Evolutionary conservation across 2,329 filamentous ascomycete species (phyloP).

Genomic region (Xylariaceae sp.): DNA sequence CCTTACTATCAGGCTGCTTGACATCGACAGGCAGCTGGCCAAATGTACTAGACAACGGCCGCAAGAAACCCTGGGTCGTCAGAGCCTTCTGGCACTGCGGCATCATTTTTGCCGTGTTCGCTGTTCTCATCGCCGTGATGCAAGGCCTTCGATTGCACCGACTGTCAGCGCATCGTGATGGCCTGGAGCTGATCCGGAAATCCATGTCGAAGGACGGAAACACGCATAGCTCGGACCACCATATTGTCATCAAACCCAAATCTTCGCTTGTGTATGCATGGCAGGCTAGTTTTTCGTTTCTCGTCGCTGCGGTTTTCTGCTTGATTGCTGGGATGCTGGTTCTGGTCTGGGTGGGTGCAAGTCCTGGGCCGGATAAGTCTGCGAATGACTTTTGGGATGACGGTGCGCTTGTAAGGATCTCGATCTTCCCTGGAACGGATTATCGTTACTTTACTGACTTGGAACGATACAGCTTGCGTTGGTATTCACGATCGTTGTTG

Average conservation of each 20-base stretch:
- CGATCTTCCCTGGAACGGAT: not conserved
- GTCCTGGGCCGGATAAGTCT: conserved; percentile 15
- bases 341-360: conserved; percentile 20
- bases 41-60: conserved; percentile 34
- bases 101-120: conserved; percentile 46
- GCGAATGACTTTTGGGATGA: conserved; percentile 14
- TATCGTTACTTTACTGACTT: not conserved
- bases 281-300: conserved; percentile 19
- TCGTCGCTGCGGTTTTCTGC: conserved; percentile 17
- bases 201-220: conserved; percentile 10
- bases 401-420: conserved; percentile 2
- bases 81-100: conserved; percentile 40
- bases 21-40: conserved; percentile 43
- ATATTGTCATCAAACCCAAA: conserved; percentile 2
- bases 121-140: conserved; percentile 42
- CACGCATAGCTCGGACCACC: too few species aligned
- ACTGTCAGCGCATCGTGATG: conserved; percentile 37
- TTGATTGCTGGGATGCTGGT: conserved; percentile 19
- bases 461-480: not conserved
- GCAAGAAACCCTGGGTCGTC: conserved; percentile 37
- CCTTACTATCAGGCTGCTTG: conserved; percentile 36
- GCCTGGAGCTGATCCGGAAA: conserved; percentile 31
- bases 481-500: conserved; percentile 3
- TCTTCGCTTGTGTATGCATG: conserved; percentile 20
- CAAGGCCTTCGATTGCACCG: conserved; percentile 41